phyloP scores from a whole-genome alignment of 129 eudicot species.

The Pseudognaphalium luteoalbum region DNA sequence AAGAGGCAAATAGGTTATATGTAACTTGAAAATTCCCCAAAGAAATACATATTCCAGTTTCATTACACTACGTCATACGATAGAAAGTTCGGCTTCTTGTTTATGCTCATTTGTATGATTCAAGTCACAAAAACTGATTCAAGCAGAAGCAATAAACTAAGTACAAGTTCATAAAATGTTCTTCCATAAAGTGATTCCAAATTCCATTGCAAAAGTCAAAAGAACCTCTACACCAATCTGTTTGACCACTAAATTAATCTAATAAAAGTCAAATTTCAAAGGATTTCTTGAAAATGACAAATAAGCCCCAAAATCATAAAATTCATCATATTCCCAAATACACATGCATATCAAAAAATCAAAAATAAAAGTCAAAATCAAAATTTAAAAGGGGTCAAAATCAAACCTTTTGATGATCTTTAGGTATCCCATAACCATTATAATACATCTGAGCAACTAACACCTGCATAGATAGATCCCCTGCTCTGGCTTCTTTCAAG shows the following conservation, averaged over 20 bases:
- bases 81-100: slow-evolving; percentile 5
- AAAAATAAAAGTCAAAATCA: slow-evolving; percentile 19
- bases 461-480: slow-evolving; percentile 75
- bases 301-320: slow-evolving; percentile 11
- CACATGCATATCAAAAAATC: slow-evolving; percentile 3
- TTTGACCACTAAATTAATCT: slow-evolving; percentile 21
- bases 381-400: slow-evolving; percentile 5
- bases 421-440: slow-evolving; percentile 68
- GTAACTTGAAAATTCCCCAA: not conserved
- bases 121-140: slow-evolving; percentile 14
- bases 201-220: not conserved
- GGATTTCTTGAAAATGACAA: slow-evolving; percentile 3
- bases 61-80: not conserved
- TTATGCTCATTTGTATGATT: slow-evolving; percentile 1
- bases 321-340: slow-evolving; percentile 15
- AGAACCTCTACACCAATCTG: slow-evolving; percentile 4
- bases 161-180: not conserved
- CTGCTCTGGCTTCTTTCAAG: slow-evolving; percentile 70
- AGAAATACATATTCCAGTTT: not conserved
- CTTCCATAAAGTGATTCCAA: slow-evolving; percentile 7
- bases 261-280: slow-evolving; percentile 30
- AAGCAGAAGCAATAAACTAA: slow-evolving; percentile 7
- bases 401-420: slow-evolving; percentile 66
- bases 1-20: not conserved
- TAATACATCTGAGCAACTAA: slow-evolving; percentile 74